Base-by-base conservation (phyloP, 805 yeast species). In the Kluyveromyces nonfermentans region DNA sequence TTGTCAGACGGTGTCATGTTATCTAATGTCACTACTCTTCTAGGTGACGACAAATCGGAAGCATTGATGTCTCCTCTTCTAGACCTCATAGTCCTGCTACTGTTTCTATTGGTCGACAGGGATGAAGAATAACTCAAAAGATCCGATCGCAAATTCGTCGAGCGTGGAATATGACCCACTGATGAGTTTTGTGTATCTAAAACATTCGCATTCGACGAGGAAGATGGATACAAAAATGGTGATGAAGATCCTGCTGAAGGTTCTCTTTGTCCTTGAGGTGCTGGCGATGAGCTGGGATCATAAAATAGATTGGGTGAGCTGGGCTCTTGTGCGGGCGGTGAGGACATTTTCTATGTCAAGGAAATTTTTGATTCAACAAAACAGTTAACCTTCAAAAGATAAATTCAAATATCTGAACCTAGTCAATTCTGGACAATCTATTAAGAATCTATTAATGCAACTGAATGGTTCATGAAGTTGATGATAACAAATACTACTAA, bases 61-160 rank as follows among this genome's bases (percentile, higher is more conserved):
- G 82, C 75, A 57, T 82, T 82, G 41, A 87, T 71, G 59, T 88
- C 96, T 52, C 93, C 87, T 66, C 96, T 76, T 44, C 78, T 69
- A 39, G 70, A 68, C 28, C 41, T 38, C 16, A 33, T 19, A 34
- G 54, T 69, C 55, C 82, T 71, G 45, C 72, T 61, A 30, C 62
- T 71, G 41, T 79, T 69, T 40, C 73, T 74, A 51, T 73, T 65
- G 30, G 55, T 47, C 47, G 57, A 30, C 14, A 50, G 45, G 2
- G 60, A 50, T 2, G 64, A 57, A 2, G 59, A 50, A 10, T 52
- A 45, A 12, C 59, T 51, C 5, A 58, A 49, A 59, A 59, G 60
- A 49, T 75, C 79, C 18, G 77, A 70, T 53, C 81, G 66, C 32
- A 65, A 46, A 42, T 73, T 70, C 6, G 68, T 56, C 20, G 59